A percentile compares a stretch with the other conserved stretches of the same genome.
These are phyloP conservation scores for Sporothrix protearum DNA, from an alignment of 2,329 filamentous ascomycete species.

Conservation along the genomic window DNA sequence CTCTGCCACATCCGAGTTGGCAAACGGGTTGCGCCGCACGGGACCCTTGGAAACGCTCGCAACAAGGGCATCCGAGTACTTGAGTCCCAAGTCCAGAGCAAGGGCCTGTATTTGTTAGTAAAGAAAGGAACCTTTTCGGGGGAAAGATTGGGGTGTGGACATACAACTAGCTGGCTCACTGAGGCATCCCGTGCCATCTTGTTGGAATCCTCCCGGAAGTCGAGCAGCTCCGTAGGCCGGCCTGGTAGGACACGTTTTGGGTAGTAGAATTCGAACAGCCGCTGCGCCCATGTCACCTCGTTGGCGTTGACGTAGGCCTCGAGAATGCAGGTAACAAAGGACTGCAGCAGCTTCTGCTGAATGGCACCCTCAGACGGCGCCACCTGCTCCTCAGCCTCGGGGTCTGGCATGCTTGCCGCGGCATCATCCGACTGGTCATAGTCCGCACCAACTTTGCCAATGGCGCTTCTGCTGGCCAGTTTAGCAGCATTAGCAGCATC, in stretches of 20 bases:
- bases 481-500: slow-evolving; percentile 39
- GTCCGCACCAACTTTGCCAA: slow-evolving; percentile 43
- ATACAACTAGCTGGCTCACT: slow-evolving; percentile 67
- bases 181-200: slow-evolving; percentile 61
- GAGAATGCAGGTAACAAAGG: slow-evolving; percentile 73
- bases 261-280: slow-evolving; percentile 65
- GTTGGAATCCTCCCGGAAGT: slow-evolving; percentile 58
- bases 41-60: slow-evolving; percentile 43
- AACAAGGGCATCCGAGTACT: slow-evolving; percentile 46
- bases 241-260: slow-evolving; percentile 62
- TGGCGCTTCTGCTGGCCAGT: slow-evolving; percentile 32
- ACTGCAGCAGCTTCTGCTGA: slow-evolving; percentile 63
- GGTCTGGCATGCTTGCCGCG: slow-evolving; percentile 58
- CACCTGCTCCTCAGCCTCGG: slow-evolving; percentile 54
- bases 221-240: slow-evolving; percentile 58
- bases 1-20: slow-evolving; percentile 31
- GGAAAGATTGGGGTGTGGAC: background rate
- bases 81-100: slow-evolving; percentile 58
- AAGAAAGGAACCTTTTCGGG: background rate
- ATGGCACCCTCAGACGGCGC: slow-evolving; percentile 58
- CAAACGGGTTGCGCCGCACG: slow-evolving; percentile 45
- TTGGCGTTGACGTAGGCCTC: slow-evolving; percentile 67
- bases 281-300: slow-evolving; percentile 57
- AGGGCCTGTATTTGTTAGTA: slow-evolving; percentile 48
- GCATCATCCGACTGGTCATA: slow-evolving; percentile 43